phyloP scores from a whole-genome alignment of 768 basidiomycete genomes.

The Boletus insuetus region DNA sequence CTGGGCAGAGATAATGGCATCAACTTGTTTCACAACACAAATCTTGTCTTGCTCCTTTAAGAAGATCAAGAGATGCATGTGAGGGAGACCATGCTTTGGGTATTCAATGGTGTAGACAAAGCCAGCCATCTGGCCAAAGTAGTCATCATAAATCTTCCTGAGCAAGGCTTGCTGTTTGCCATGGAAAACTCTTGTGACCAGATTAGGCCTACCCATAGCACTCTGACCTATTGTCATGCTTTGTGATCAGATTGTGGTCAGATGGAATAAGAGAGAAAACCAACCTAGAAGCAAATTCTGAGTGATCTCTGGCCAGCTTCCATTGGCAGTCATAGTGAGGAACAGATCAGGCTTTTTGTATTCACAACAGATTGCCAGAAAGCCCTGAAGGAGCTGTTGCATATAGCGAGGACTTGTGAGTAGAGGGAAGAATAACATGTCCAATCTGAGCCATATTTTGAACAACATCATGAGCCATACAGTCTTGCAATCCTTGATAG shows the following conservation, averaged over 20 bases:
- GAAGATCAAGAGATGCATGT: background rate
- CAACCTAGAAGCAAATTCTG: slow-evolving; percentile 35
- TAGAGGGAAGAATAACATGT: slow-evolving; percentile 37
- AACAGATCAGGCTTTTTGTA: slow-evolving; percentile 44
- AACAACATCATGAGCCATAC: slow-evolving; percentile 19
- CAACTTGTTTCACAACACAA: background rate
- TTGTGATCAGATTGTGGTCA: background rate
- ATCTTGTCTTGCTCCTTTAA: background rate
- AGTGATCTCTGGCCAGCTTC: slow-evolving; percentile 46
- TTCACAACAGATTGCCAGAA: slow-evolving; percentile 41
- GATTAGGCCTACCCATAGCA: slow-evolving; percentile 43
- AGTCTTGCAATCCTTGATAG: slow-evolving; percentile 36
- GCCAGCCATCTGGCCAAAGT: slow-evolving; percentile 43
- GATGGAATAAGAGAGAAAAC: background rate
- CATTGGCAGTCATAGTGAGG: slow-evolving; percentile 53
- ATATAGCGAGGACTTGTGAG: slow-evolving; percentile 41
- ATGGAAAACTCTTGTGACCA: slow-evolving; percentile 46
- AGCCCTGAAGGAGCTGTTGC: slow-evolving; percentile 43
- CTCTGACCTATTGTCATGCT: slow-evolving; percentile 28
- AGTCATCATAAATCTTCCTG: slow-evolving; percentile 35
- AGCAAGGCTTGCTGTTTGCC: slow-evolving; percentile 39
- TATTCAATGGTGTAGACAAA: slow-evolving; percentile 49
- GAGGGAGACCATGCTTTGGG: background rate
- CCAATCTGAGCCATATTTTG: slow-evolving; percentile 34
- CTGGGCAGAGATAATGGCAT: background rate